Percentiles rank a stretch among this genome's conserved stretches.
Conservation (phyloP, 2,329 filamentous ascomycete genomes). For the Dactylellina leptospora region DNA sequence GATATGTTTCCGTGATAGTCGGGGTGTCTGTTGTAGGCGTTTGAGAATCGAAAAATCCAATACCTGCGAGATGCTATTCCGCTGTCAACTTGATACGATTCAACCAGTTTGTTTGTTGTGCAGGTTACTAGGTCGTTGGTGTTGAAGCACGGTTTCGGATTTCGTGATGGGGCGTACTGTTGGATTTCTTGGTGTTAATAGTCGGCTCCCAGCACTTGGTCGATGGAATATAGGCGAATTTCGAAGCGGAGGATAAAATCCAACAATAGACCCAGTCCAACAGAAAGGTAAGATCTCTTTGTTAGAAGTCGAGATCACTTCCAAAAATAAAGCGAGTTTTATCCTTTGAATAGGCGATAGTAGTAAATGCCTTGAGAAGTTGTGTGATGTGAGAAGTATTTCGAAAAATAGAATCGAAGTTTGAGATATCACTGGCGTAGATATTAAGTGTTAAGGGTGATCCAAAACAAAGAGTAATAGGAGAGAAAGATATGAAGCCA, state of each 20-base stretch:
- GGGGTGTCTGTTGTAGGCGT: constrained; percentile 28
- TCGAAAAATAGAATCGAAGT: constrained; percentile 15
- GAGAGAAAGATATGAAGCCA: constrained; percentile 1
- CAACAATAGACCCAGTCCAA: constrained; percentile 51
- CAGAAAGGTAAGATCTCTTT: constrained; percentile 22
- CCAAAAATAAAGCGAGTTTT: constrained; percentile 15
- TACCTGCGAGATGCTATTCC: constrained; percentile 16
- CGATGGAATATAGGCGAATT: constrained; percentile 37
- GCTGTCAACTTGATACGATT: constrained; percentile 25
- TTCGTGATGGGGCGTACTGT: constrained; percentile 43
- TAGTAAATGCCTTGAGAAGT: constrained; percentile 4
- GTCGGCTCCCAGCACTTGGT: constrained; percentile 3
- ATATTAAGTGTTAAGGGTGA: not conserved
- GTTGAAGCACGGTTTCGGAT: constrained; percentile 37
- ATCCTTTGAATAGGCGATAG: not conserved
- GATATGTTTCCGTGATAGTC: constrained; percentile 23
- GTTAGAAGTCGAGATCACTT: constrained; percentile 14
- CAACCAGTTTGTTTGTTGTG: constrained; percentile 32
- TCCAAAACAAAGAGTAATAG: constrained; percentile 4
- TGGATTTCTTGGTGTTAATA: constrained; percentile 29
- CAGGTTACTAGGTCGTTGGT: constrained; percentile 13
- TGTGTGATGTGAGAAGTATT: constrained; percentile 11
- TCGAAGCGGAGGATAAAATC: constrained; percentile 42
- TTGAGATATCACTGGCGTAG: not conserved
- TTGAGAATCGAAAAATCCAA: not conserved